Conservation (phyloP, 768 basidiomycete species). For the Auriscalpium orientale region DNA sequence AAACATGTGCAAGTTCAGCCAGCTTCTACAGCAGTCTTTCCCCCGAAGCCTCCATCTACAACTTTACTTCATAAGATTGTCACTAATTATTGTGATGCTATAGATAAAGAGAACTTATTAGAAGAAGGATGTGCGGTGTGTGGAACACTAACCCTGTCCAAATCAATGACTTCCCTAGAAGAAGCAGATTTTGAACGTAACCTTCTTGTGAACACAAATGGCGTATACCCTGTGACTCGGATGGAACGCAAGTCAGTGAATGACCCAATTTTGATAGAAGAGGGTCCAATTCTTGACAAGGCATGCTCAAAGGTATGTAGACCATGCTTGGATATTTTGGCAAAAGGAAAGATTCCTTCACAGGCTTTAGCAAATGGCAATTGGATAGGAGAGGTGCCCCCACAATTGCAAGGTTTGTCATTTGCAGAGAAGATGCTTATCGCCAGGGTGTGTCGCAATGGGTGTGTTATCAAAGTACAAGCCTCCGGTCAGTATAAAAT, state of each 20-base stretch:
- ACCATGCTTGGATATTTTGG: neutral
- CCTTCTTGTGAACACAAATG: neutral
- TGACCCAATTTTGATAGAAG: neutral
- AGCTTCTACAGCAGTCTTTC: neutral
- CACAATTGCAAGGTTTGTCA: too few relatives aligned
- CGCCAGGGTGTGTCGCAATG: constrained; percentile 8
- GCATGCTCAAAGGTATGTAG: neutral
- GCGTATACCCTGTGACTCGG: neutral
- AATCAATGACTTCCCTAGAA: neutral
- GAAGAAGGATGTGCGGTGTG: too few relatives aligned
- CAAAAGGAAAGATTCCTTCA: neutral
- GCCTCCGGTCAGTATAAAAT: constrained; percentile 21
- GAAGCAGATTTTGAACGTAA: neutral
- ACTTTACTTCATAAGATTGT: neutral
- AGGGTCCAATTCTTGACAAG: neutral
- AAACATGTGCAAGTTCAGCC: neutral
- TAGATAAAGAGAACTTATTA: neutral
- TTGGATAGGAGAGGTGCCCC: too few relatives aligned
- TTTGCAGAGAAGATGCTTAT: neutral
- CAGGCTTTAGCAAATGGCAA: too few relatives aligned
- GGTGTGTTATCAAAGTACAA: constrained; percentile 12
- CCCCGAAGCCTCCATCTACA: neutral
- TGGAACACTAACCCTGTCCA: too few relatives aligned
- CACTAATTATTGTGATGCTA: neutral
- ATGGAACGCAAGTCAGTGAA: neutral